These are phyloP conservation scores for Aspergillus persii DNA, from an alignment of 2,329 filamentous ascomycete species.

Conservation along the genomic window DNA sequence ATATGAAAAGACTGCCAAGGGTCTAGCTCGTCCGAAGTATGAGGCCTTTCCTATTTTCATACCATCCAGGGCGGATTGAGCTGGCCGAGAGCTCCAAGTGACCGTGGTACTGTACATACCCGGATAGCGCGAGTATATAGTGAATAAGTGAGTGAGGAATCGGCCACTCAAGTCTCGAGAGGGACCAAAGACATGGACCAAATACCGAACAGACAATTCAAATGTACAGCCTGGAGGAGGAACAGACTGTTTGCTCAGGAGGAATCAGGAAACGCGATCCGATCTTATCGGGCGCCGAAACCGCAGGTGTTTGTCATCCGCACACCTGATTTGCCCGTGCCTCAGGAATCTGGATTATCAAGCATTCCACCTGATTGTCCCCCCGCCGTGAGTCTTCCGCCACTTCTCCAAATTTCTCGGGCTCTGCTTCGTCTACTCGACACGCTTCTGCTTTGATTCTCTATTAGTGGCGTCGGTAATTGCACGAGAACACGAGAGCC, in stretches of 20 bases:
- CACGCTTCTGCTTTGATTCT: neutral
- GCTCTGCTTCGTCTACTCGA: neutral
- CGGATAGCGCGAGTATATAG: no score
- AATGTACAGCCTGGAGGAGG: no score
- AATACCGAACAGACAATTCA: no score
- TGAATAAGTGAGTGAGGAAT: no score
- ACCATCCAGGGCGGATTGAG: neutral
- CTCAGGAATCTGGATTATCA: conserved; percentile 32
- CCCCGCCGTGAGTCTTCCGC: conserved; percentile 19
- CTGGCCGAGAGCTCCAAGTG: no score
- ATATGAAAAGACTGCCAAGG: neutral
- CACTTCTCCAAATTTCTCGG: conserved; percentile 13
- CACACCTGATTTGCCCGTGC: conserved; percentile 2
- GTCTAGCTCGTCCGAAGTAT: neutral
- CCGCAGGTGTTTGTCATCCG: conserved; percentile 31
- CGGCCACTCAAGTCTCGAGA: no score
- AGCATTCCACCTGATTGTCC: conserved; percentile 15
- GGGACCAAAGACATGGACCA: no score
- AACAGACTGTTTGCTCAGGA: no score
- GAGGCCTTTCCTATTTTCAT: neutral
- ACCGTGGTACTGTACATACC: no score
- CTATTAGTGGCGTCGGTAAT: neutral
- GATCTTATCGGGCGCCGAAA: conserved; percentile 19
- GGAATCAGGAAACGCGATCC: neutral
- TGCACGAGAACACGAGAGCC: neutral